These are phyloP conservation scores for Inga oerstediana DNA, from an alignment of 306 rosid species.

Conservation along the genomic window DNA sequence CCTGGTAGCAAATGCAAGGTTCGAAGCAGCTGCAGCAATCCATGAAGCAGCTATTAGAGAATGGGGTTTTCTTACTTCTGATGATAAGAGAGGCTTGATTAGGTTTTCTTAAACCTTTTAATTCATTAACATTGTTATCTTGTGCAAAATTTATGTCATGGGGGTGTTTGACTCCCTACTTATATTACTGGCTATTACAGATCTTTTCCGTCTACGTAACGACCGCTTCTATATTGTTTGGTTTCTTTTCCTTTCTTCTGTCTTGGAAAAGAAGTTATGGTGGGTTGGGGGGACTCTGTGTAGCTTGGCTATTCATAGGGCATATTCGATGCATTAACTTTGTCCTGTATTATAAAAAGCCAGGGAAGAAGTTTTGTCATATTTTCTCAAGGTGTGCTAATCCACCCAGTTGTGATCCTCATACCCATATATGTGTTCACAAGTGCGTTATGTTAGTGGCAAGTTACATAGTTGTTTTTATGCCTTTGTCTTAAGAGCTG, in stretches of 20 bases:
- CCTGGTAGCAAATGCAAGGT: constrained; percentile 76
- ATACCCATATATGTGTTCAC: constrained; percentile 9
- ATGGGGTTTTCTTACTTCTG: constrained; percentile 77
- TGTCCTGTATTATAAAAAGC: constrained; percentile 22
- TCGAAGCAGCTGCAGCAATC: constrained; percentile 93
- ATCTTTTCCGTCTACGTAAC: not conserved
- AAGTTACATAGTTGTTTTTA: constrained; percentile 13
- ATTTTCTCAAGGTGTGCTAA: constrained; percentile 19
- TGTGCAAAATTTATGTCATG: not conserved
- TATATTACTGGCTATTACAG: not conserved
- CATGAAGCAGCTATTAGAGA: constrained; percentile 94
- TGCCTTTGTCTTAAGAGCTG: constrained; percentile 19
- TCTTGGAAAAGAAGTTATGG: not conserved
- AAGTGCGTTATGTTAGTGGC: not conserved
- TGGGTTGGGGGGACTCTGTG: not conserved
- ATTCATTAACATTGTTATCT: not conserved
- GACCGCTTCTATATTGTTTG: not conserved
- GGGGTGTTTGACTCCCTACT: not conserved
- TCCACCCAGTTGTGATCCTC: constrained; percentile 18
- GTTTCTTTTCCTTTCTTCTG: not conserved
- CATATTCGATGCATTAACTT: constrained; percentile 25
- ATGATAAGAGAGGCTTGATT: constrained; percentile 77
- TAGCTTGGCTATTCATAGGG: not conserved
- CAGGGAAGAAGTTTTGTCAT: constrained; percentile 6
- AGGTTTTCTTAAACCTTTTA: constrained; percentile 50